Evolutionary conservation across 2,329 filamentous ascomycete species (phyloP).

Genomic region (Alternaria longipes): DNA sequence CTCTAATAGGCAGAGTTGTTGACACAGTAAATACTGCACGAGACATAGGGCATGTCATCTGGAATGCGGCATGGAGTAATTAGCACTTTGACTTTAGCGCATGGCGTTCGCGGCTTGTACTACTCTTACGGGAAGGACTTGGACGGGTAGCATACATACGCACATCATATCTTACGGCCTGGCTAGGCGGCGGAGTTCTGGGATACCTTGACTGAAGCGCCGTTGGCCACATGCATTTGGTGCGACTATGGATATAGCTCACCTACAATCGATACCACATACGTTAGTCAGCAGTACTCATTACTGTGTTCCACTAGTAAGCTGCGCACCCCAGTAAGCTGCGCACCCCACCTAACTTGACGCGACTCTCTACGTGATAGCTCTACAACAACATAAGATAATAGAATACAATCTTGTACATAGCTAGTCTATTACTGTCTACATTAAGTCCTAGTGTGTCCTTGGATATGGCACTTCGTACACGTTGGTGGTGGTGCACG

Average conservation of each 20-base stretch:
- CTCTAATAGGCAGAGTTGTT: conserved; percentile 79
- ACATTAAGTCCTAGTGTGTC: too few species aligned
- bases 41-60: conserved; percentile 72
- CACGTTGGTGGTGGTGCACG: too few species aligned
- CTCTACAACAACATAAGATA: too few species aligned
- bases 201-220: conserved; percentile 22
- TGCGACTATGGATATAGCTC: conserved; percentile 26
- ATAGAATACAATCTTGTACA: too few species aligned
- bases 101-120: conserved; percentile 36
- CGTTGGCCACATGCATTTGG: conserved; percentile 26
- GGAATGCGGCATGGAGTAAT: conserved; percentile 71
- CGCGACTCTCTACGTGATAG: too few species aligned
- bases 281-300: conserved; percentile 13
- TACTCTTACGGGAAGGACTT: conserved; percentile 28
- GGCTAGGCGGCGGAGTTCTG: conserved; percentile 30
- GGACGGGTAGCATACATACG: conserved; percentile 26
- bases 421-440: too few species aligned
- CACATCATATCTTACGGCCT: conserved; percentile 23
- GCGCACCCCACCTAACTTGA: too few species aligned
- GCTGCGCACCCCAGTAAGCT: too few species aligned
- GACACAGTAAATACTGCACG: conserved; percentile 76
- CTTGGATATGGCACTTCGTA: too few species aligned
- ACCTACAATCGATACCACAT: conserved; percentile 30
- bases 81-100: conserved; percentile 37
- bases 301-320: too few species aligned